Base-by-base conservation (phyloP, 345 rosid genomes). In the Dimocarpus longan region DNA sequence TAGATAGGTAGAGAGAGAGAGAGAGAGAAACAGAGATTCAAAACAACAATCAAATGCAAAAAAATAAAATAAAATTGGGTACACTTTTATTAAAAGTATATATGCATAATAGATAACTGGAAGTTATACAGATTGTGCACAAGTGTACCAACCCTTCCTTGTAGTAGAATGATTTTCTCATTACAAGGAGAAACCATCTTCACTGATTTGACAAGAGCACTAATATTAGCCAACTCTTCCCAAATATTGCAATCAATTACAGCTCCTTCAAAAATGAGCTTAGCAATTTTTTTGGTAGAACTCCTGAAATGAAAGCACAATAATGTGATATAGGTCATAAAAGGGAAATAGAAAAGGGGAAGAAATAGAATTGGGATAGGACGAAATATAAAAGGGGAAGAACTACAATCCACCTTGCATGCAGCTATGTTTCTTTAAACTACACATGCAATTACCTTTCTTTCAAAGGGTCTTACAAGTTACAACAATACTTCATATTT, bases 211-310 rank as follows among this genome's bases (percentile, higher is more conserved):
- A 89, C 56, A 75, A 79, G 80, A 76, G 81, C 77, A 83, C 66
- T 59, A 67, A 90, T 59, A 50, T 87, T 73, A 66, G 89, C 89
- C 67, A 86, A 85, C 71, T 88, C 91, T 83, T 91, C 90, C 88
- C 91, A 85, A 68, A 93, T 80, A 79, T 91, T 89, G 83, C 90
- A 89, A 70, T 91, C 92, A 73, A 93, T 78, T 82, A 81, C 76
- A n/a, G 83, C 79, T 52, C 84, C 91, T 77, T 85, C 80, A 73
- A 95, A 81, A 71, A 83, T 77, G 82, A 95, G 79, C 82, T 84
- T 82, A 21, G 93, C 88, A 79, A 88, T 83, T 59, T 84, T 89
- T 82, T 82, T 80, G 79, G 83, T 68, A 32, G 85, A 85, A 68
- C 74, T 80, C 85, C 98, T 95, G 84, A 62, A 75, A 81, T 59